These are phyloP conservation scores for Neurospora discreta DNA, from an alignment of 495 filamentous ascomycete genomes.

Conservation along the genomic window DNA sequence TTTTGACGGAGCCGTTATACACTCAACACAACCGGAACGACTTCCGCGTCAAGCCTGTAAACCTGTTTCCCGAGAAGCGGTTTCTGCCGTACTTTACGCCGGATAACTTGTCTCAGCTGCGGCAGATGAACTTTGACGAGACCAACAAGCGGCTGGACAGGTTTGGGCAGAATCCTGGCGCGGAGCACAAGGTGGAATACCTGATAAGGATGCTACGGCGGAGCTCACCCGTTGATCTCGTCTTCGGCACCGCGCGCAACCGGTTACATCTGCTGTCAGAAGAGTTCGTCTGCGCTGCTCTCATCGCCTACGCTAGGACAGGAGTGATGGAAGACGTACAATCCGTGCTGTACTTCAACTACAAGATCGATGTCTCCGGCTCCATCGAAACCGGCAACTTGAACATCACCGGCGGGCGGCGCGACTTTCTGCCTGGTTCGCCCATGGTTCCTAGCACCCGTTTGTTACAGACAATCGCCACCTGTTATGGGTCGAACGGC, in stretches of 20 bases:
- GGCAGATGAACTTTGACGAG: constrained; percentile 6
- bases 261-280: constrained; percentile 24
- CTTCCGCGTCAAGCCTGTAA: constrained; percentile 19
- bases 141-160: constrained; percentile 2
- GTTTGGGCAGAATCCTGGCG: constrained; percentile 19
- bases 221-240: background rate
- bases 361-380: constrained; percentile 8
- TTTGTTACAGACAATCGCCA: constrained; percentile 24
- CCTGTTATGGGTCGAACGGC: constrained; percentile 23
- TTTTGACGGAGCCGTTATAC: constrained; percentile 26
- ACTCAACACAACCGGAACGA: constrained; percentile 17
- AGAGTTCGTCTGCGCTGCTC: constrained; percentile 15
- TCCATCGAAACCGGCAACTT: background rate
- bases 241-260: constrained; percentile 1
- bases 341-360: background rate
- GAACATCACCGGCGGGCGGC: background rate
- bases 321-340: constrained; percentile 11
- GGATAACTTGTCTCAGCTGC: background rate
- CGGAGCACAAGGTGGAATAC: constrained; percentile 12
- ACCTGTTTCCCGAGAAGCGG: constrained; percentile 12
- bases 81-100: background rate
- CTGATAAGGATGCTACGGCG: constrained; percentile 17
- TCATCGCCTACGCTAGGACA: constrained; percentile 21
- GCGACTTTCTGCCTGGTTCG: background rate
- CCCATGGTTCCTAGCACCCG: constrained; percentile 16